Conservation (phyloP, 2,329 filamentous ascomycete genomes). For the Aureobasidium sp. region DNA sequence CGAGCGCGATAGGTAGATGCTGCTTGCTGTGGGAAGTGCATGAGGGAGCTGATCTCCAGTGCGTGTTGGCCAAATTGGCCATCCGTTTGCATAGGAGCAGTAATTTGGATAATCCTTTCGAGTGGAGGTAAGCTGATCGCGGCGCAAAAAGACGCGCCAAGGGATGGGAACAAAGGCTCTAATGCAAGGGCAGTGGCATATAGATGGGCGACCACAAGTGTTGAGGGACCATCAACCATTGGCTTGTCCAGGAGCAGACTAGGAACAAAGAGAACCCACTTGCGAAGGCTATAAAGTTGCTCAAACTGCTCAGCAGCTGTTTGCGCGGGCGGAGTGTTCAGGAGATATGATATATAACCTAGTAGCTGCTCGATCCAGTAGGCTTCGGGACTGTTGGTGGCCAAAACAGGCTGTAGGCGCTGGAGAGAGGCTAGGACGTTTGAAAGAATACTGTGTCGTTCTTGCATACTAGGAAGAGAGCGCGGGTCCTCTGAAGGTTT, state of each 20-base stretch:
- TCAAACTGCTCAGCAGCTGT: conserved; percentile 77
- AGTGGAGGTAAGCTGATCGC: conserved; percentile 67
- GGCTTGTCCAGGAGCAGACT: conserved; percentile 73
- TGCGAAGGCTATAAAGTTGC: conserved; percentile 75
- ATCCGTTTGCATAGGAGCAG: conserved; percentile 54
- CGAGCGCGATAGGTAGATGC: conserved; percentile 34
- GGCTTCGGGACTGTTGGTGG: conserved; percentile 36
- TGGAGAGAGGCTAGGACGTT: conserved; percentile 35
- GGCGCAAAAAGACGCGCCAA: conserved; percentile 72
- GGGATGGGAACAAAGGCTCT: conserved; percentile 85
- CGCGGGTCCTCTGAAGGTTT: background rate
- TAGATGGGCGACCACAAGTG: conserved; percentile 82
- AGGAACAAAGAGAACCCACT: conserved; percentile 95
- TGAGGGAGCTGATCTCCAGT: conserved; percentile 36
- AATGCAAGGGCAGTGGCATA: conserved; percentile 82
- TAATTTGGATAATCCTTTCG: conserved; percentile 73
- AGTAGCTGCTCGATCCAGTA: conserved; percentile 42
- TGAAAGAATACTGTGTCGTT: conserved; percentile 24
- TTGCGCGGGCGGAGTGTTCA: conserved; percentile 32
- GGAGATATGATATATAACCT: conserved; percentile 38
- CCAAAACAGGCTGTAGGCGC: conserved; percentile 35
- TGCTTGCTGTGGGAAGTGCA: conserved; percentile 38
- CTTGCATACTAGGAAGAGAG: conserved; percentile 1
- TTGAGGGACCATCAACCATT: conserved; percentile 64
- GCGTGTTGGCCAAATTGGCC: conserved; percentile 33